Evolutionary conservation across 2,329 filamentous ascomycete species (phyloP).

Genomic region (Dothidotthia symphoricarpi): DNA sequence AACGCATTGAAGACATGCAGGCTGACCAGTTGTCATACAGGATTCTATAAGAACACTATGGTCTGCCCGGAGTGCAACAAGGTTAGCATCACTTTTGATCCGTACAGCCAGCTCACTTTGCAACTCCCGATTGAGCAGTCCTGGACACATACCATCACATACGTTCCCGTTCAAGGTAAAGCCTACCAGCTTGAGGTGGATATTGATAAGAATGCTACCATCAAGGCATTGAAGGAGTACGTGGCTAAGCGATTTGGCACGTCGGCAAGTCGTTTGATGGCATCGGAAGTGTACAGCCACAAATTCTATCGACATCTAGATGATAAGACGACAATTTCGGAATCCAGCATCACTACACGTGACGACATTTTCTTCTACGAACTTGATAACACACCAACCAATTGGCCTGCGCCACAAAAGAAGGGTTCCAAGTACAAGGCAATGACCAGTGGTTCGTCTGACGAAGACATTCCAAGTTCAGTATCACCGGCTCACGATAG

Average conservation of each 20-base stretch:
- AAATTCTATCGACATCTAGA: conserved; percentile 87
- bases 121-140: conserved; percentile 84
- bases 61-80: conserved; percentile 89
- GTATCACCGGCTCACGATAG: conserved; percentile 63
- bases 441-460: conserved; percentile 45
- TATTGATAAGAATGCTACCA: conserved; percentile 70
- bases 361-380: conserved; percentile 74
- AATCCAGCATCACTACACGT: conserved; percentile 61
- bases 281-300: conserved; percentile 76
- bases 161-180: conserved; percentile 69
- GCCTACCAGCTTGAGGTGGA: conserved; percentile 76
- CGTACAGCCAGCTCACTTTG: conserved; percentile 90
- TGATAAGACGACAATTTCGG: conserved; percentile 63
- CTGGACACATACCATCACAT: conserved; percentile 73
- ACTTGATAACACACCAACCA: conserved; percentile 74
- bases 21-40: conserved; percentile 3
- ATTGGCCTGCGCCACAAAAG: conserved; percentile 63
- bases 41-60: conserved; percentile 94
- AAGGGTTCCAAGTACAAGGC: conserved; percentile 46
- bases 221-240: conserved; percentile 65
- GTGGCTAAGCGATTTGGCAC: conserved; percentile 57
- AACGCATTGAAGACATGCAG: too few species aligned
- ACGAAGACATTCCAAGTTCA: conserved; percentile 53
- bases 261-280: conserved; percentile 65
- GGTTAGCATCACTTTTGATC: conserved; percentile 97